Base-by-base conservation (phyloP, 306 rosid species). In the Trifolium repens region DNA sequence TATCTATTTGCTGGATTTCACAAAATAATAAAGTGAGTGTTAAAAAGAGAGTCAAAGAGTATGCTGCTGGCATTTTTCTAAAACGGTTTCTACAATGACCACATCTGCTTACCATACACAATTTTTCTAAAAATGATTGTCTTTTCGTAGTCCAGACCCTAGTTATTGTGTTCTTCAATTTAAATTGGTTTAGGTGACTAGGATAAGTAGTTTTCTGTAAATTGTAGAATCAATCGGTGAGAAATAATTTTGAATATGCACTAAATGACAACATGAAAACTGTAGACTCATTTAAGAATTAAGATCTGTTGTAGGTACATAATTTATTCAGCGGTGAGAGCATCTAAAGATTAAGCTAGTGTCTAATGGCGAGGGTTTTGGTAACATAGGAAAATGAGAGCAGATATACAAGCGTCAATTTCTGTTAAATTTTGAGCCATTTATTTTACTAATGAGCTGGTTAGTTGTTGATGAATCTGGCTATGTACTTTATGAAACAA, bases 141-240 rank as follows among this genome's bases (percentile, higher is more conserved):
- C 34, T 37, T 63, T 64, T 62, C 16, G 30, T 77, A 67, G 39
- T n/a, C 58, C 27, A 35, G 46, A 67, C 71, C 66, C 19, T 58
- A 67, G 19, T 34, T 63, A 39, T 79, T 66, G 71, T 72, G 26
- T 55, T 65, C 73, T 54, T 69, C 57, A 70, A 70, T 60, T 65
- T 9, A 43, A 65, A 32, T 65, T 54, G 37, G 34, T 46, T n/a
- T 40, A 14, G 59, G 32, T 65, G 27, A 54, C 52, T 34, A 10
- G 54, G 44, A 26, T 39, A 54, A 26, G 78, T 61, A 62, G 67
- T 68, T 62, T 40, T 42, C 16, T 54, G 65, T 52, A 62, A 62
- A 63, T 12, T 59, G 49, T 14, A 32, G 64, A 70, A 70, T 52
- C 9, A 22, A 30, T 60, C 27, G 37, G 57, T 26, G 34, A 60